Conservation (phyloP, 495 filamentous ascomycete species). For the Lepidopterella palustris region DNA sequence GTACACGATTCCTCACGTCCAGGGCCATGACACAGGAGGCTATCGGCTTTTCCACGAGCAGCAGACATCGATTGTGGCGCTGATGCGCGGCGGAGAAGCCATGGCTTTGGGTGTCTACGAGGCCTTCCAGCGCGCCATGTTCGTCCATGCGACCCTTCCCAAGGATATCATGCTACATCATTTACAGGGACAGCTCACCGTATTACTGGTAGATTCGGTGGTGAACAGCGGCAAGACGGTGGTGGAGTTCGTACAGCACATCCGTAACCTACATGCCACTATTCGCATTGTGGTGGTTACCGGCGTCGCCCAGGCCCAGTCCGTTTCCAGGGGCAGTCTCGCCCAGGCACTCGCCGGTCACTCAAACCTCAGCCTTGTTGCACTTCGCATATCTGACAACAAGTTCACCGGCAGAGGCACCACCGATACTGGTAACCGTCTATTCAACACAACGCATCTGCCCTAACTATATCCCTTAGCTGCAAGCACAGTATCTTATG, state of each 20-base stretch:
- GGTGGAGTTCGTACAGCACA: slow-evolving; percentile 46
- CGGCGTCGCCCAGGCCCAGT: slow-evolving; percentile 48
- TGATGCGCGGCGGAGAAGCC: slow-evolving; percentile 63
- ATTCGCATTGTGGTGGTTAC: slow-evolving; percentile 52
- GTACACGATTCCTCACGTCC: slow-evolving; percentile 48
- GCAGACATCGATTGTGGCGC: slow-evolving; percentile 50
- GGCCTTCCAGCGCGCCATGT: slow-evolving; percentile 48
- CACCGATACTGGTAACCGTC: slow-evolving; percentile 54
- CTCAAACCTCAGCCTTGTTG: slow-evolving; percentile 40
- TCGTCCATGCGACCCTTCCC: slow-evolving; percentile 49
- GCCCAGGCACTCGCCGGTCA: slow-evolving; percentile 30
- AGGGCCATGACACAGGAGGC: slow-evolving; percentile 45
- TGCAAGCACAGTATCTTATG: slow-evolving; percentile 1
- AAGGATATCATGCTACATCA: slow-evolving; percentile 43
- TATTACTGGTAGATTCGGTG: slow-evolving; percentile 58
- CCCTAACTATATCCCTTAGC: background rate
- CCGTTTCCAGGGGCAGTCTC: slow-evolving; percentile 31
- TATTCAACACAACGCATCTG: slow-evolving; percentile 56
- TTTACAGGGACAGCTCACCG: slow-evolving; percentile 37
- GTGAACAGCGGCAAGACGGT: slow-evolving; percentile 53
- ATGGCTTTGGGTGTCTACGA: slow-evolving; percentile 60
- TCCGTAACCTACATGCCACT: slow-evolving; percentile 41
- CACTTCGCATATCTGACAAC: slow-evolving; percentile 51
- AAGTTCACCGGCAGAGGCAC: slow-evolving; percentile 47
- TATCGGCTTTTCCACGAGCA: slow-evolving; percentile 48